These are phyloP conservation scores for Wickerhamomyces silvicola DNA, from an alignment of 805 yeast genomes.

Conservation along the genomic window DNA sequence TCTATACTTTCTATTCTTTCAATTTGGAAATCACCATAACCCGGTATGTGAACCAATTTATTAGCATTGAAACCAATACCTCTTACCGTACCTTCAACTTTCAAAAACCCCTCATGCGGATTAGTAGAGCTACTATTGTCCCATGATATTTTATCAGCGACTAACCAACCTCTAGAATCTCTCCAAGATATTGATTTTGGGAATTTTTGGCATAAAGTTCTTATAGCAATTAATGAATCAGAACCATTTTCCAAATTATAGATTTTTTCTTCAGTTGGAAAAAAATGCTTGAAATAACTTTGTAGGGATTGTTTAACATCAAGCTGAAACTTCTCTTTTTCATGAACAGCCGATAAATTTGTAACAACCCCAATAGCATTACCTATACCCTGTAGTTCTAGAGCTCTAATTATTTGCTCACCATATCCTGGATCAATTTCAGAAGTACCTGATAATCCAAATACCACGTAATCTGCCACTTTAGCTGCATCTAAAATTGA, in stretches of 20 bases:
- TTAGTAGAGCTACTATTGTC: constrained; percentile 22
- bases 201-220: constrained; percentile 76
- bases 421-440: constrained; percentile 80
- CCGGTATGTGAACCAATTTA: constrained; percentile 80
- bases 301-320: constrained; percentile 61
- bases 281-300: constrained; percentile 66
- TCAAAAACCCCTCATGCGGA: constrained; percentile 35
- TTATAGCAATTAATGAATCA: constrained; percentile 67
- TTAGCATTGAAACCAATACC: constrained; percentile 80
- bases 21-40: constrained; percentile 82
- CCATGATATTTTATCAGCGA: constrained; percentile 60
- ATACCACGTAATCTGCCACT: constrained; percentile 81
- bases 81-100: constrained; percentile 78
- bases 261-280: constrained; percentile 74
- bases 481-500: constrained; percentile 80
- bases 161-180: constrained; percentile 81
- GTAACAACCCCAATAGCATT: constrained; percentile 74
- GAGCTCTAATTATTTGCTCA: constrained; percentile 82
- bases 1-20: constrained; percentile 52
- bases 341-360: constrained; percentile 59
- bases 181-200: constrained; percentile 90
- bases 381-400: constrained; percentile 89
- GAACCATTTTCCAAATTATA: constrained; percentile 60
- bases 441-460: constrained; percentile 79
- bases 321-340: constrained; percentile 68